Conservation (phyloP, 2,329 filamentous ascomycete species). For the Coniochaeta sp. region DNA sequence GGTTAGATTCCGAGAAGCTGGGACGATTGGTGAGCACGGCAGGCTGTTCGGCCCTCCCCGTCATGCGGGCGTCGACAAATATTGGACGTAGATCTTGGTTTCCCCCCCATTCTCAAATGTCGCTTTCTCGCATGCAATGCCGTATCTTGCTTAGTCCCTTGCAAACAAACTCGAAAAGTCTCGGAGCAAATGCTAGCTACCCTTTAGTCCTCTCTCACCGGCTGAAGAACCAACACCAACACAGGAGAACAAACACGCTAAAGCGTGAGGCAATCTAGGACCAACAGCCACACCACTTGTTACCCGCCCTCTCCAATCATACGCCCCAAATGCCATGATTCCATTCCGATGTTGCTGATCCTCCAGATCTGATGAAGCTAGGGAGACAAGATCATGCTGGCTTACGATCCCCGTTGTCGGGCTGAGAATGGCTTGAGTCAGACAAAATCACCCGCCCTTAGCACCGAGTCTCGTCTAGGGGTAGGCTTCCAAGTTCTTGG, state of each 20-base stretch:
- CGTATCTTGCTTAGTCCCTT: not conserved
- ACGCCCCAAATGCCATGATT: not conserved
- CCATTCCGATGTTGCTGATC: not conserved
- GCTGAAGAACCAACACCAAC: not conserved
- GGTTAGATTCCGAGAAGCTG: not conserved
- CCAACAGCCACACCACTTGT: not conserved
- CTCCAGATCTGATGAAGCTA: not conserved
- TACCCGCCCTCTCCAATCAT: not conserved
- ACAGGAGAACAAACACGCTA: not conserved
- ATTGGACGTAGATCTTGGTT: not conserved
- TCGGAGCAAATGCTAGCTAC: not conserved
- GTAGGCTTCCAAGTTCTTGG: too few species aligned
- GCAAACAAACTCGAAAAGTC: not conserved
- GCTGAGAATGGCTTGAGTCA: too few species aligned
- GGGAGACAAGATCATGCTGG: too few species aligned
- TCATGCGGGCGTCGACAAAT: not conserved
- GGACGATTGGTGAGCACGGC: not conserved
- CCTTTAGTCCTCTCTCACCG: not conserved
- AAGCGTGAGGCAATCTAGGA: not conserved
- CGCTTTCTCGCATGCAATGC: not conserved
- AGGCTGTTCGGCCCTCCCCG: not conserved
- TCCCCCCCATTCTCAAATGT: too few species aligned
- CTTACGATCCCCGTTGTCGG: too few species aligned
- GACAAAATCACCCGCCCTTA: too few species aligned
- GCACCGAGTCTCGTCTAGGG: too few species aligned